Base-by-base conservation (phyloP, 2,329 filamentous ascomycete species). In the Monilinia fructicola region DNA sequence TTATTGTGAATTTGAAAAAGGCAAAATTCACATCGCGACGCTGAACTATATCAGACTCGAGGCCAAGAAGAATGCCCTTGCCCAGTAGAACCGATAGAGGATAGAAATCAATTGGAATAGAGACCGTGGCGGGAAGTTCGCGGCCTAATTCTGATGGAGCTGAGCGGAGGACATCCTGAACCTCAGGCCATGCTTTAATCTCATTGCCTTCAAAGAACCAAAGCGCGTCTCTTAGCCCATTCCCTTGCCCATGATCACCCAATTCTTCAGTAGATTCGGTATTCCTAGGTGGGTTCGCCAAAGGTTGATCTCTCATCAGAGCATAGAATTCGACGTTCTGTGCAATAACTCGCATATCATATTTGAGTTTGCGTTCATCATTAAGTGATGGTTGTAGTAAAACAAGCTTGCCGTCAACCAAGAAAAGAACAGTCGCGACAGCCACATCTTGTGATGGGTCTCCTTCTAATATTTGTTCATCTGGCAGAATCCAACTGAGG, bases 341-440 rank as follows among this genome's bases (percentile, higher is more conserved):
- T 16, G 93, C 93, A 75, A 99, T 90, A 67, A 98, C 90, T 12
- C 93, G 90, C 95, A 99, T 99, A 75, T 98, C 94, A 75, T 99
- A 99, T 80, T 97, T 98, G 62, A 97, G 83, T 72, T 93, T 90
- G 6, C 91, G 91, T 54, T 90, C 86, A 59, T 91, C 90, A 62
- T 91, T 93, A 6, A 92, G 82, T 0, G 92, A 93, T 1, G 95
- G 94, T 71, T 96, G 92, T 59, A 99, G 83, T 48, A 98, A 81
- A 14, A 98, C 95, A 26, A 99, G 85, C 77, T 99, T 99, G 40
- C 94, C 95, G 75, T 99, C 95, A 2, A 99, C 93, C n/a, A 99
- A 83, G 74, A 99, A 97, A 18, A 99, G 81, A 16, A 99, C 93
- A 0, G 93, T 96, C 10, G 95, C 95, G 65, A 94, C 90, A 16